These are phyloP conservation scores for Fusarium goolgardi DNA, from an alignment of 2,329 filamentous ascomycete species.

Conservation along the genomic window DNA sequence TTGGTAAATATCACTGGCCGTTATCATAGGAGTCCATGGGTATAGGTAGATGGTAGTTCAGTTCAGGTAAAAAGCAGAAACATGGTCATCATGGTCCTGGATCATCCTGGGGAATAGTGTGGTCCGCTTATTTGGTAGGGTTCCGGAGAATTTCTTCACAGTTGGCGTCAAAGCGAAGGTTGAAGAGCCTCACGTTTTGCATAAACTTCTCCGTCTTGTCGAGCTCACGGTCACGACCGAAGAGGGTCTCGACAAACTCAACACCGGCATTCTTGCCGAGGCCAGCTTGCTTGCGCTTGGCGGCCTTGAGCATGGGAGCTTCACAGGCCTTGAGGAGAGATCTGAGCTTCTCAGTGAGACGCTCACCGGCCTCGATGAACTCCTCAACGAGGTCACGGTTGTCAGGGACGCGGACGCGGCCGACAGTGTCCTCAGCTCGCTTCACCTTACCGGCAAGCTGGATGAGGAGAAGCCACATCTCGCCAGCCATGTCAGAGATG, in stretches of 20 bases:
- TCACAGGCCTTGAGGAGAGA: constrained; percentile 91
- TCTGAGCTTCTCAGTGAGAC: constrained; percentile 86
- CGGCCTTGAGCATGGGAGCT: constrained; percentile 91
- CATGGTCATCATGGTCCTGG: constrained; percentile 43
- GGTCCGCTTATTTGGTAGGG: constrained; percentile 63
- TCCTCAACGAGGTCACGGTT: constrained; percentile 86
- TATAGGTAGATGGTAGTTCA: constrained; percentile 24
- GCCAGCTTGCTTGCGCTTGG: constrained; percentile 73
- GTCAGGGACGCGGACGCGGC: constrained; percentile 76
- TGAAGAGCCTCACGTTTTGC: constrained; percentile 88
- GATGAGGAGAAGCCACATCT: constrained; percentile 95
- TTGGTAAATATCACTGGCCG: constrained; percentile 38
- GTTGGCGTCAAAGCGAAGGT: constrained; percentile 94
- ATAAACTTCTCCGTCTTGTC: constrained; percentile 93
- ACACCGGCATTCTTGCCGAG: constrained; percentile 93
- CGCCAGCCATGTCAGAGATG: constrained; percentile 90
- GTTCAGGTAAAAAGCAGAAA: constrained; percentile 35
- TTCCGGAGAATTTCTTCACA: constrained; percentile 85
- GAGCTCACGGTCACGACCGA: constrained; percentile 89
- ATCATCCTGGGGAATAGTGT: constrained; percentile 36
- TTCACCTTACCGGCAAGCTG: constrained; percentile 95
- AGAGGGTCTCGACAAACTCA: constrained; percentile 96
- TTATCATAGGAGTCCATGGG: constrained; percentile 40
- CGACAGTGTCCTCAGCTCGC: constrained; percentile 82
- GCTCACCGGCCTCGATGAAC: constrained; percentile 89